Percentiles rank a stretch among this genome's conserved stretches.
Evolutionary conservation across 768 basidiomycete genomes (phyloP).

Genomic region (Rhizopogon roseolus): DNA sequence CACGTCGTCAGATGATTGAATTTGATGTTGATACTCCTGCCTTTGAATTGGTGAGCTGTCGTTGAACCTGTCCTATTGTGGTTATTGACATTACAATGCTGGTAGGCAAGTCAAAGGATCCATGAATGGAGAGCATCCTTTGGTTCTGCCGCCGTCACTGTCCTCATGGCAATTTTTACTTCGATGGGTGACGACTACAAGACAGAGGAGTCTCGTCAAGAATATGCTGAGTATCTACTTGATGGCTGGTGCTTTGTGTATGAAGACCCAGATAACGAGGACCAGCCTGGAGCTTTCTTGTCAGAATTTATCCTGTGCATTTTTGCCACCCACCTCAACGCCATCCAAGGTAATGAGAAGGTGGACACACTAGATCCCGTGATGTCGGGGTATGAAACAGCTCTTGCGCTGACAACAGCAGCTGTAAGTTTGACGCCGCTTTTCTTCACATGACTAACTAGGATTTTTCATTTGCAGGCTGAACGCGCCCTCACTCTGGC

Average conservation of each 20-base stretch:
- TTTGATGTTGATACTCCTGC: not conserved
- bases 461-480: not conserved
- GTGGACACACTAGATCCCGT: not conserved
- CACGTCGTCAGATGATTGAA: not conserved
- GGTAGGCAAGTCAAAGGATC: not conserved
- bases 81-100: not conserved
- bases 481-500: not conserved
- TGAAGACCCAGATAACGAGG: too few relatives aligned
- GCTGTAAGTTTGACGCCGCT: not conserved
- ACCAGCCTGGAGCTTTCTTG: not conserved
- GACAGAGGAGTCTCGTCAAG: not conserved
- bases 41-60: not conserved
- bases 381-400: not conserved
- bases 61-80: not conserved
- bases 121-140: not conserved
- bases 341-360: not conserved
- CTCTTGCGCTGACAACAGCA: not conserved
- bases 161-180: not conserved
- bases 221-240: too few relatives aligned
- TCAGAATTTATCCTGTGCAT: not conserved
- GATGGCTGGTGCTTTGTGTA: too few relatives aligned
- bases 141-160: not conserved
- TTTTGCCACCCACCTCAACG: not conserved
- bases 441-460: not conserved
- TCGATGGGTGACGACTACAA: not conserved